Percentiles rank a stretch among this genome's conserved stretches.
Conservation (phyloP, 2,329 filamentous ascomycete species). For the Graphilbum sp. region DNA sequence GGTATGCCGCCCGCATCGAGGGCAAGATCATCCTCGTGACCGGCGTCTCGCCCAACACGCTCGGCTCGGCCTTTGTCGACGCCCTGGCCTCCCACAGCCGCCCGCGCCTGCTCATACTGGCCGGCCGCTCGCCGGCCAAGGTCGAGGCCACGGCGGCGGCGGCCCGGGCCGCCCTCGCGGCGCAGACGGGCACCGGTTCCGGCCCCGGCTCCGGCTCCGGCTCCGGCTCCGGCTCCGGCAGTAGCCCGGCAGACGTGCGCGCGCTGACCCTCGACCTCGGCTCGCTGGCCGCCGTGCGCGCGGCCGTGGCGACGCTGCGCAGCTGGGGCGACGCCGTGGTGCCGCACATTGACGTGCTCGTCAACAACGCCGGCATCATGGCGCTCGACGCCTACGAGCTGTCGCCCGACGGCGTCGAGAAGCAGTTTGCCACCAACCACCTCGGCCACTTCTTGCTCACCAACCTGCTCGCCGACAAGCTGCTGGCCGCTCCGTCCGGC, state of each 20-base stretch:
- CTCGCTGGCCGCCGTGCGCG: conserved; percentile 19
- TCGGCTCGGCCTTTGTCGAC: too few species aligned
- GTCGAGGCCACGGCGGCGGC: too few species aligned
- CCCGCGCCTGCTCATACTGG: too few species aligned
- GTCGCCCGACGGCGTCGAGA: conserved; percentile 24
- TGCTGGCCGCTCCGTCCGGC: conserved; percentile 13
- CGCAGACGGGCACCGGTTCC: too few species aligned
- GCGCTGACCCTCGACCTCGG: conserved; percentile 21
- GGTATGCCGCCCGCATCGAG: too few species aligned
- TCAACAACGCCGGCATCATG: conserved; percentile 30
- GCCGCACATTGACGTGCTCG: conserved; percentile 20
- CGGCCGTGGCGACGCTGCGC: conserved; percentile 14
- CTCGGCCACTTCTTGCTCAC: conserved; percentile 32
- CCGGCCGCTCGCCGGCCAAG: too few species aligned
- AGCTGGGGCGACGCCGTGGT: conserved; percentile 15
- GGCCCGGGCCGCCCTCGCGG: too few species aligned
- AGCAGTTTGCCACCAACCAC: conserved; percentile 30
- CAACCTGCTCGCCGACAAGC: conserved; percentile 26
- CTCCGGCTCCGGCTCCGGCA: too few species aligned
- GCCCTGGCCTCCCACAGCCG: too few species aligned
- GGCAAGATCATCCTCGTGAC: too few species aligned
- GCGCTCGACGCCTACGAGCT: conserved; percentile 16
- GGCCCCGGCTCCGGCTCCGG: too few species aligned
- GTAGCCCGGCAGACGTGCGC: conserved; percentile 9
- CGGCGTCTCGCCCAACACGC: too few species aligned